Percentiles rank a stretch among this genome's conserved stretches.
These are phyloP conservation scores for Saccharomyces paradoxus DNA, from an alignment of 805 yeast species.

Conservation along the genomic window DNA sequence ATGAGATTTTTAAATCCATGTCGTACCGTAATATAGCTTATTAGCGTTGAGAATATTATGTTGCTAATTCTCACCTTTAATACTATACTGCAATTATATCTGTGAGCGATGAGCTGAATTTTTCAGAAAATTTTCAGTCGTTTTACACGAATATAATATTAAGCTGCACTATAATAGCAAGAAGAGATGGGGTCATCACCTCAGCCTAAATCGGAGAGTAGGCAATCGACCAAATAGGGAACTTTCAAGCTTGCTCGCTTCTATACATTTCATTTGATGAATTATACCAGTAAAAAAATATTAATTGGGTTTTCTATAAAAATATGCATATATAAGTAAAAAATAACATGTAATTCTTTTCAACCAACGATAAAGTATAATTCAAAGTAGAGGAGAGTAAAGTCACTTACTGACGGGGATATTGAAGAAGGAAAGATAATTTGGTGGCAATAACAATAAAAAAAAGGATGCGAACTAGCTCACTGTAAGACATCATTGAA, in stretches of 20 bases:
- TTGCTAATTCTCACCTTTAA: neutral
- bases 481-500: slow-evolving; percentile 24
- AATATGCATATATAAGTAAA: neutral
- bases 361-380: neutral
- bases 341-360: neutral
- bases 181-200: neutral
- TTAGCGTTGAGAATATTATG: neutral
- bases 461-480: neutral
- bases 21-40: neutral
- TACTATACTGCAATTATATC: neutral
- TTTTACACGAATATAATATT: neutral
- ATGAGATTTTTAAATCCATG: slow-evolving; percentile 30
- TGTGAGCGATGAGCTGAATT: neutral
- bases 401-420: neutral
- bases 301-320: neutral
- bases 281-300: neutral
- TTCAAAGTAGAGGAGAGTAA: neutral
- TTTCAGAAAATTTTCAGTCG: neutral
- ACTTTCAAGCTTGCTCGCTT: neutral
- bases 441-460: neutral
- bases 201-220: neutral
- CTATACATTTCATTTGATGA: neutral
- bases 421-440: neutral
- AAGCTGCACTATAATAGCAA: neutral
- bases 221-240: neutral